phyloP scores from a whole-genome alignment of 73 alveolate species.

The Stentor coeruleus region DNA sequence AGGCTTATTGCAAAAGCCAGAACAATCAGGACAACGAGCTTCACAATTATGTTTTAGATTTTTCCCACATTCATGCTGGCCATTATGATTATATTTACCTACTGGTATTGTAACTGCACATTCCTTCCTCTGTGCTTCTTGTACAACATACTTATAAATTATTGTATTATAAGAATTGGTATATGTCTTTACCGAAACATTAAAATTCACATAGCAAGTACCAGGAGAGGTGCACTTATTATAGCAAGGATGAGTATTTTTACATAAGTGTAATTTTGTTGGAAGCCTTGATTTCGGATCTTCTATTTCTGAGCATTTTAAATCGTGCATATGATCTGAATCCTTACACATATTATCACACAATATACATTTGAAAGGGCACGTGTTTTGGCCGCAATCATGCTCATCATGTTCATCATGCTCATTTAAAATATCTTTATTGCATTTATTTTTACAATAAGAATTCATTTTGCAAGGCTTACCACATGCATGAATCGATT shows the following conservation, averaged over 20 bases:
- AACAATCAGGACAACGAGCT: constrained; percentile 45
- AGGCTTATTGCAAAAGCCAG: constrained; percentile 28
- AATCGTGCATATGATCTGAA: not conserved
- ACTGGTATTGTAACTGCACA: constrained; percentile 2
- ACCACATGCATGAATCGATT: not conserved
- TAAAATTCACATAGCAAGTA: not conserved
- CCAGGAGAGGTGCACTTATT: not conserved
- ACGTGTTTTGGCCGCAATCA: not conserved
- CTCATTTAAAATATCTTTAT: not conserved
- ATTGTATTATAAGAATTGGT: not conserved
- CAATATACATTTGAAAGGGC: not conserved
- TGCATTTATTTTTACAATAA: not conserved
- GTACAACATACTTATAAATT: constrained; percentile 1
- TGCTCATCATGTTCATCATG: constrained; percentile 18
- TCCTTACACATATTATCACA: not conserved
- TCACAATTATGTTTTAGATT: constrained; percentile 34
- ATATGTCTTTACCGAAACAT: not conserved
- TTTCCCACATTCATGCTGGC: not conserved
- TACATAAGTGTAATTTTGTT: not conserved
- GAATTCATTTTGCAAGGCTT: not conserved
- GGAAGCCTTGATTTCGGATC: not conserved
- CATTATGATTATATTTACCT: constrained; percentile 11
- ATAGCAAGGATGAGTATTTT: not conserved
- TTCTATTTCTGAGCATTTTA: not conserved
- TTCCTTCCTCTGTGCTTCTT: not conserved